Evolutionary conservation across 257 asterid species (phyloP).

Genomic region (Anisodus tanguticus): DNA sequence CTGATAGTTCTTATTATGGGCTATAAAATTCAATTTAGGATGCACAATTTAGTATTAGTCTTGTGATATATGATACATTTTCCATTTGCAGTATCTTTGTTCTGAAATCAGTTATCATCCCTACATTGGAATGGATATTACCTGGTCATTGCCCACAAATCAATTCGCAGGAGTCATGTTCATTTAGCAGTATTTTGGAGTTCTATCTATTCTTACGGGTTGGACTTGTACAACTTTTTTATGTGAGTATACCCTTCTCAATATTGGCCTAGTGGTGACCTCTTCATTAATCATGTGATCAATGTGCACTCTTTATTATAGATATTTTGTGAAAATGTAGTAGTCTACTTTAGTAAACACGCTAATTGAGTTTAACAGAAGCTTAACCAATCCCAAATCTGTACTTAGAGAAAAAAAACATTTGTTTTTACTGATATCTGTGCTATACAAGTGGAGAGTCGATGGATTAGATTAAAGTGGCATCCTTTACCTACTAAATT

Average conservation of each 20-base stretch:
- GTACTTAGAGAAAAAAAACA: slow-evolving; percentile 20
- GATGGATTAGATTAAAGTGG: background rate
- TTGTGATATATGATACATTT: slow-evolving; percentile 1
- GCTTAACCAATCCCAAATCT: slow-evolving; percentile 14
- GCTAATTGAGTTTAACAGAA: background rate
- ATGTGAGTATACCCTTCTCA: slow-evolving; percentile 61
- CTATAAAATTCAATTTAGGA: slow-evolving; percentile 21
- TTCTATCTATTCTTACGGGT: slow-evolving; percentile 71
- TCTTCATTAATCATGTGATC: slow-evolving; percentile 22
- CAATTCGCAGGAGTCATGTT: slow-evolving; percentile 49
- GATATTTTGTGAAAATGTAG: slow-evolving; percentile 5
- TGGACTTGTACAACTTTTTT: slow-evolving; percentile 80
- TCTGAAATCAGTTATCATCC: slow-evolving; percentile 70
- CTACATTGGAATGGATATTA: slow-evolving; percentile 78
- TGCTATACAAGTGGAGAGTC: background rate
- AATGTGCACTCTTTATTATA: background rate
- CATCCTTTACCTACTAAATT: slow-evolving; percentile 16
- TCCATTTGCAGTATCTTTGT: slow-evolving; percentile 72
- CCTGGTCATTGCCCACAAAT: slow-evolving; percentile 63
- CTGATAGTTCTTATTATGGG: slow-evolving; percentile 1
- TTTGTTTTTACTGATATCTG: slow-evolving; percentile 24
- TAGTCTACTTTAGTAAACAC: slow-evolving; percentile 30
- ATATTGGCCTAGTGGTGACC: slow-evolving; percentile 2
- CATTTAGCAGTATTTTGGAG: slow-evolving; percentile 60
- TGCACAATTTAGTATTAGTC: slow-evolving; percentile 2